These are phyloP conservation scores for Ambrosiella xylebori DNA, from an alignment of 2,329 filamentous ascomycete genomes.

Conservation along the genomic window DNA sequence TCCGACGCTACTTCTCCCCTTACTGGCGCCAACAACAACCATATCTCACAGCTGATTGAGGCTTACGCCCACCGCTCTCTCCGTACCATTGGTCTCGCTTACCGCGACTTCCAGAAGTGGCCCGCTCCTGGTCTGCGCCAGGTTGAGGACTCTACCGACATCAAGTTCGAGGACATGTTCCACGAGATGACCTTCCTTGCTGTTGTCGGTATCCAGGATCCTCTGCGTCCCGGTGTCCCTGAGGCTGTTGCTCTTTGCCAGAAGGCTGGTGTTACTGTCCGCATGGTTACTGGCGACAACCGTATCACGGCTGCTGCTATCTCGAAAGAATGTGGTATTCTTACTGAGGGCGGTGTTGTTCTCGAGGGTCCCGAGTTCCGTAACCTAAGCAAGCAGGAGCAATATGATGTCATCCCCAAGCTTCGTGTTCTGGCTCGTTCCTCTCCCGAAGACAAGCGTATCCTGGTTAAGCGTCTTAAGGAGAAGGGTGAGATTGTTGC, in stretches of 20 bases:
- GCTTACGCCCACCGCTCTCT: conserved; percentile 65
- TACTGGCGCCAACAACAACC: conserved; percentile 35
- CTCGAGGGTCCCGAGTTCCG: conserved; percentile 69
- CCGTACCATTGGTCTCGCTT: conserved; percentile 69
- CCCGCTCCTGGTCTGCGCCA: conserved; percentile 48
- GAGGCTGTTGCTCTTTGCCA: conserved; percentile 59
- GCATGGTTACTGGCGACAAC: conserved; percentile 79
- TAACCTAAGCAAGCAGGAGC: conserved; percentile 47
- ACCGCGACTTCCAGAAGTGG: conserved; percentile 73
- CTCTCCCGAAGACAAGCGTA: conserved; percentile 60
- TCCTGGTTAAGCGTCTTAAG: conserved; percentile 54
- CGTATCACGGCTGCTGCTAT: conserved; percentile 64
- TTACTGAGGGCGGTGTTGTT: conserved; percentile 47
- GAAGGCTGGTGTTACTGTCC: conserved; percentile 58
- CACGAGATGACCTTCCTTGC: conserved; percentile 49
- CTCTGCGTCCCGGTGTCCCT: conserved; percentile 55
- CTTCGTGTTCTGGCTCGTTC: conserved; percentile 58
- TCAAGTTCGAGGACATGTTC: conserved; percentile 51
- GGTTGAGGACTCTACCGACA: conserved; percentile 38
- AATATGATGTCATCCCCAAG: conserved; percentile 48
- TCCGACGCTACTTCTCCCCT: conserved; percentile 28
- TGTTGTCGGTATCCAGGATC: conserved; percentile 68
- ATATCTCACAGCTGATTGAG: conserved; percentile 50
- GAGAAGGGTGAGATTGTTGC: conserved; percentile 61
- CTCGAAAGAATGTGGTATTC: conserved; percentile 61